Evolutionary conservation across 768 basidiomycete genomes (phyloP).

Genomic region (Asterophora parasitica): DNA sequence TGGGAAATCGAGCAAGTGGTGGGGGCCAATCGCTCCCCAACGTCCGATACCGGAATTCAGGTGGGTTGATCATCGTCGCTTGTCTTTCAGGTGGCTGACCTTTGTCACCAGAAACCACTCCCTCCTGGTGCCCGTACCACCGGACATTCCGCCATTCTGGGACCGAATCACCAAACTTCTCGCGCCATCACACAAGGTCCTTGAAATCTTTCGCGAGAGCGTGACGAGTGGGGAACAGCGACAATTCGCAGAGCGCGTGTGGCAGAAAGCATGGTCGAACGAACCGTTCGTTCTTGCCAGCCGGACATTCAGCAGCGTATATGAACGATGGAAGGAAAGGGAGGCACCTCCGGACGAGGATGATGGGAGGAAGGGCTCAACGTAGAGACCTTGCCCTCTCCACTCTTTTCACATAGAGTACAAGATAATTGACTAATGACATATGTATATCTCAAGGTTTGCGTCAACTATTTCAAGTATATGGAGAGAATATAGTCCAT

Average conservation of each 20-base stretch:
- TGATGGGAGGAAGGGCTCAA: conserved; percentile 22
- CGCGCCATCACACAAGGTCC: conserved; percentile 47
- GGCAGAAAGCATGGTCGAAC: conserved; percentile 59
- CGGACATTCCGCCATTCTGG: conserved; percentile 48
- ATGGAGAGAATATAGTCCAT: no score
- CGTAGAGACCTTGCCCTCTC: conserved; percentile 7
- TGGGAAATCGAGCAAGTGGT: conserved; percentile 28
- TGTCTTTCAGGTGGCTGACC: background rate
- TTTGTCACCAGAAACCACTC: conserved; percentile 39
- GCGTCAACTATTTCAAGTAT: no score
- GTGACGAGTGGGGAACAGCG: conserved; percentile 53
- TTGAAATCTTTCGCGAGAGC: conserved; percentile 49
- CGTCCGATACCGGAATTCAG: conserved; percentile 35
- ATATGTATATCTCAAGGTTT: no score
- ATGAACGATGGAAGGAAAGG: conserved; percentile 44
- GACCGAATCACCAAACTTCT: conserved; percentile 52
- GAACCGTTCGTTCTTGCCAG: conserved; percentile 53
- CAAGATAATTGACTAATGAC: no score
- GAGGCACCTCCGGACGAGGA: conserved; percentile 36
- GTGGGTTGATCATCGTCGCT: conserved; percentile 18
- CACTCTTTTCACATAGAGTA: background rate
- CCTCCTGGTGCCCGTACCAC: conserved; percentile 54
- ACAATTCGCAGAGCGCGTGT: conserved; percentile 51
- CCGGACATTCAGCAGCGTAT: conserved; percentile 34
- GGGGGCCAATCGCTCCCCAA: conserved; percentile 37